Evolutionary conservation across 345 rosid species (phyloP).

Genomic region (Boechera stricta): DNA sequence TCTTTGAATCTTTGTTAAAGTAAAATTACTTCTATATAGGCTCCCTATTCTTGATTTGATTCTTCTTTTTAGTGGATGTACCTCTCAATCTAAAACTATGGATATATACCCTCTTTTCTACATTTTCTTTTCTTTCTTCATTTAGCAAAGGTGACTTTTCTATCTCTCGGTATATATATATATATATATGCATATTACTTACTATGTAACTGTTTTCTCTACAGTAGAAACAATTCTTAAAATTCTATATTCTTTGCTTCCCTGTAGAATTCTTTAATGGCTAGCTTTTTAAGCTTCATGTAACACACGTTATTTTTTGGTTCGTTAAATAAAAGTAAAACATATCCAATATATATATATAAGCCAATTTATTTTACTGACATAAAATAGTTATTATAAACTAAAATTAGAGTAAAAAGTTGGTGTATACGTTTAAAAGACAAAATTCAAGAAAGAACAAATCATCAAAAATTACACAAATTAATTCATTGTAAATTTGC

Average conservation of each 20-base stretch:
- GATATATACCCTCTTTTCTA: slow-evolving; percentile 16
- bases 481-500: background rate
- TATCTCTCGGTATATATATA: background rate
- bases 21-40: slow-evolving; percentile 14
- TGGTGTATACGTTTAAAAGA: background rate
- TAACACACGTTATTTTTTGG: background rate
- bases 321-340: background rate
- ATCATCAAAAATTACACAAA: background rate
- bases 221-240: background rate
- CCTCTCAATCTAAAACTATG: slow-evolving; percentile 32
- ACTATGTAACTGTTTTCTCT: background rate
- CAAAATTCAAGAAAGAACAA: background rate
- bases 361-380: background rate
- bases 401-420: background rate
- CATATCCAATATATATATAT: background rate
- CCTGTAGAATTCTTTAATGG: background rate
- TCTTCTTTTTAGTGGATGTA: slow-evolving; percentile 36
- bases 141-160: slow-evolving; percentile 15
- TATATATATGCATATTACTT: background rate
- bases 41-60: slow-evolving; percentile 33
- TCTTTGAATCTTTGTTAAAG: slow-evolving; percentile 22
- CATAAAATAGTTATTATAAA: background rate
- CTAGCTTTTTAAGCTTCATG: background rate
- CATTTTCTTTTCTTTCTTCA: background rate
- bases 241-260: background rate